Conservation (phyloP, 2,329 filamentous ascomycete genomes). For the Ceratocystis albifundus region DNA sequence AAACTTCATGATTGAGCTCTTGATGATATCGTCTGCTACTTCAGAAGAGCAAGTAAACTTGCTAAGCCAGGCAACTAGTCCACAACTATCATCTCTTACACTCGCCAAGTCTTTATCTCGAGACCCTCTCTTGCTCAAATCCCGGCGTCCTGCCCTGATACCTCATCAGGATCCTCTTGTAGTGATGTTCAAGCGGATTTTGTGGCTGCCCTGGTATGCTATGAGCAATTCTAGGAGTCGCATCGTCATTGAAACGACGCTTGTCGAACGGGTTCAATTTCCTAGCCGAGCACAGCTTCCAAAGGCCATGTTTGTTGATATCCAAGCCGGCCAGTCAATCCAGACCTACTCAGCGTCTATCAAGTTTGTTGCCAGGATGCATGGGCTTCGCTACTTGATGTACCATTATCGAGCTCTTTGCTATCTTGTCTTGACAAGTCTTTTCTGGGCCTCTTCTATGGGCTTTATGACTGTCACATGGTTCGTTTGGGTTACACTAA, state of each 20-base stretch:
- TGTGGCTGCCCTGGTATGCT: slow-evolving; percentile 58
- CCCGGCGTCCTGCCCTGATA: slow-evolving; percentile 64
- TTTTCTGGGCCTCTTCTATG: slow-evolving; percentile 71
- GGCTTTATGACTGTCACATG: slow-evolving; percentile 55
- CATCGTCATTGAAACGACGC: slow-evolving; percentile 37
- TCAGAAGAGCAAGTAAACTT: not conserved
- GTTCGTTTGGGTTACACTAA: slow-evolving; percentile 36
- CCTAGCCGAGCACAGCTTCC: slow-evolving; percentile 33
- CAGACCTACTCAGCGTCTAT: slow-evolving; percentile 65
- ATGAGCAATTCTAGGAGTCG: slow-evolving; percentile 30
- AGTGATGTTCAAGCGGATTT: slow-evolving; percentile 46
- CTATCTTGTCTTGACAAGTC: slow-evolving; percentile 53
- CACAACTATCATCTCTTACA: not conserved
- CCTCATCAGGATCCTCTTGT: slow-evolving; percentile 66
- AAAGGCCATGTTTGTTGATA: slow-evolving; percentile 44
- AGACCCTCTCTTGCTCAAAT: slow-evolving; percentile 42
- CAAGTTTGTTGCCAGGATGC: slow-evolving; percentile 60
- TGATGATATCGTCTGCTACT: slow-evolving; percentile 4
- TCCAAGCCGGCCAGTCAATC: slow-evolving; percentile 56
- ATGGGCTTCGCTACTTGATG: slow-evolving; percentile 74
- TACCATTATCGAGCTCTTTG: slow-evolving; percentile 65
- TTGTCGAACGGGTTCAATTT: slow-evolving; percentile 67
- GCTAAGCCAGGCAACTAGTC: not conserved
- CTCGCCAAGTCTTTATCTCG: slow-evolving; percentile 1
- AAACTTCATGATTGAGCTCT: slow-evolving; percentile 88